Conservation (phyloP, 2,329 filamentous ascomycete species). For the Geosmithia putterillii region DNA sequence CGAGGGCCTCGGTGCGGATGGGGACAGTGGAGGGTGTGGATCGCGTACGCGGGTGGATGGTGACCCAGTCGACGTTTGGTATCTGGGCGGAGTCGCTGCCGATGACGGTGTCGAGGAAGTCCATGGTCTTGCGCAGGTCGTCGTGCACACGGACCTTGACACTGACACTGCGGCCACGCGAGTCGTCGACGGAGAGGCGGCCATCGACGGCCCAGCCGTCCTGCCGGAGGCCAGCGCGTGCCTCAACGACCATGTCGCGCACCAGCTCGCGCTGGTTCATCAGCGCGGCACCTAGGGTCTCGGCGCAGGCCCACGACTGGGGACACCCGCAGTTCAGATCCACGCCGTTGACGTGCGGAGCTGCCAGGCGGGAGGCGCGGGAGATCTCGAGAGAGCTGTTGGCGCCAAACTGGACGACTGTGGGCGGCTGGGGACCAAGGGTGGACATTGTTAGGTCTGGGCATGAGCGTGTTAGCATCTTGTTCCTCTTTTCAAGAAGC, state of each 20-base stretch:
- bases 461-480: not conserved
- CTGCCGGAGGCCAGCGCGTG: conserved; percentile 33
- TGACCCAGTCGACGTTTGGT: conserved; percentile 53
- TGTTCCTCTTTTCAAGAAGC: not conserved
- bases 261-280: conserved; percentile 55
- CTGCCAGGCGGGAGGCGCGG: conserved; percentile 48
- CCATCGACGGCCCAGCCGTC: conserved; percentile 41
- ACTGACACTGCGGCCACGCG: conserved; percentile 45
- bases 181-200: conserved; percentile 27
- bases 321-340: conserved; percentile 65
- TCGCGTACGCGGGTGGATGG: conserved; percentile 55
- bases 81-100: conserved; percentile 32
- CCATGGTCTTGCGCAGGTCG: conserved; percentile 46
- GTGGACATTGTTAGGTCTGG: conserved; percentile 51
- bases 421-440: conserved; percentile 36
- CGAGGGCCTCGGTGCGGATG: conserved; percentile 49
- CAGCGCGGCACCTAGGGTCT: conserved; percentile 55
- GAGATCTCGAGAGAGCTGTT: conserved; percentile 49
- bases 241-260: conserved; percentile 50
- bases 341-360: conserved; percentile 49
- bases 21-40: conserved; percentile 47
- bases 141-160: conserved; percentile 60
- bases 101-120: conserved; percentile 52
- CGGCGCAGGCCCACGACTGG: conserved; percentile 59
- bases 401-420: conserved; percentile 57